phyloP scores from a whole-genome alignment of 148 eudicot species.

The Gaultheria prostrata region DNA sequence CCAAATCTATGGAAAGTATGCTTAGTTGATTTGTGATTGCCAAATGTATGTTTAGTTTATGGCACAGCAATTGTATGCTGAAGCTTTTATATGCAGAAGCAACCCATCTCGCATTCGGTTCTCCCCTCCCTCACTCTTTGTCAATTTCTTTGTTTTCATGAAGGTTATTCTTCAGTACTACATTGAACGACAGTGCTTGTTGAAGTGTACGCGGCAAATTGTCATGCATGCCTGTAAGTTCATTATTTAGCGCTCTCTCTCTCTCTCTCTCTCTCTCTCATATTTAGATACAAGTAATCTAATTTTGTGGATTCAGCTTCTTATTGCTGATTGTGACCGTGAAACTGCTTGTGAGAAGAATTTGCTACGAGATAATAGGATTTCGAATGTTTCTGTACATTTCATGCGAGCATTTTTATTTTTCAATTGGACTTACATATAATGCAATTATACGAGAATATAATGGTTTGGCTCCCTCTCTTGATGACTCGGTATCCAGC shows the following conservation, averaged over 20 bases:
- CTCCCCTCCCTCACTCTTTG: not conserved
- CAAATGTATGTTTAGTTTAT: not conserved
- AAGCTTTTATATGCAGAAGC: not conserved
- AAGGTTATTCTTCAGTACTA: conserved; percentile 90
- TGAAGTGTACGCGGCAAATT: conserved; percentile 86
- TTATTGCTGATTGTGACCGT: not conserved
- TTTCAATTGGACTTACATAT: not conserved
- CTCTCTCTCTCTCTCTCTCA: conserved; percentile 4
- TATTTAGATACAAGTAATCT: not conserved
- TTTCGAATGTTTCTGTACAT: conserved; percentile 1
- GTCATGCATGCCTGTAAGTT: conserved; percentile 74
- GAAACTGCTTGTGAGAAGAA: not conserved
- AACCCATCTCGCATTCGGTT: conserved; percentile 1
- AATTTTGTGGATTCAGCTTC: not conserved
- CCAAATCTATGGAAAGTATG: not conserved
- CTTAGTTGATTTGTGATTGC: not conserved
- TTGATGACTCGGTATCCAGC: not conserved
- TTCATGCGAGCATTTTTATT: not conserved
- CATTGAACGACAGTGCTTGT: conserved; percentile 86
- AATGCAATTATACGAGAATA: too few species aligned
- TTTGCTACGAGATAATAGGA: not conserved
- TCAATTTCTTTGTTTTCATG: conserved; percentile 16
- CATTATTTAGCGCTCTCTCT: not conserved
- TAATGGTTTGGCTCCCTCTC: not conserved
- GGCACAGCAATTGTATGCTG: not conserved